Percentiles rank a stretch among this genome's conserved stretches.
Evolutionary conservation across 805 yeast species (phyloP).

Genomic region (Peterozyma toletana): DNA sequence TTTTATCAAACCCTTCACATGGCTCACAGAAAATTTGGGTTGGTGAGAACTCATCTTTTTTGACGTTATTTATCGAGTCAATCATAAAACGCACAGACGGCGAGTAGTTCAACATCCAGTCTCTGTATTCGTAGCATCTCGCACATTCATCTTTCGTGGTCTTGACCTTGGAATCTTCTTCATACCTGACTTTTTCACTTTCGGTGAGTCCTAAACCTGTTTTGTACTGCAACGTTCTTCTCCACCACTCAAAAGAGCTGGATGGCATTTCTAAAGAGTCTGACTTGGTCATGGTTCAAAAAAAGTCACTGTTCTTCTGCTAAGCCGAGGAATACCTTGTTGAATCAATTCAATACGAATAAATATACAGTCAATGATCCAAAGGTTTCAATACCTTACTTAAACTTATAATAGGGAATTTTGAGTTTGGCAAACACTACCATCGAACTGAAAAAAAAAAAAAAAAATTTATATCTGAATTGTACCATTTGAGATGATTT

Average conservation of each 20-base stretch:
- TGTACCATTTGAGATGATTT: neutral
- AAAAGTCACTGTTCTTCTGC: too few species aligned
- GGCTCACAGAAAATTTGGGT: slow-evolving; percentile 66
- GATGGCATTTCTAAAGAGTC: neutral
- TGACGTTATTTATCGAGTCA: slow-evolving; percentile 68
- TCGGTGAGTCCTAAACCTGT: slow-evolving; percentile 61
- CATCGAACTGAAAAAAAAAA: neutral
- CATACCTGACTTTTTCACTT: slow-evolving; percentile 48
- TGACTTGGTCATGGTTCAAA: too few species aligned
- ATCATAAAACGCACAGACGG: slow-evolving; percentile 86
- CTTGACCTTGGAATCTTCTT: slow-evolving; percentile 40
- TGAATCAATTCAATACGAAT: too few species aligned
- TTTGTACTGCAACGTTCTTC: slow-evolving; percentile 60
- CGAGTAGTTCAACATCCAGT: slow-evolving; percentile 73
- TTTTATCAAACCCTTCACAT: slow-evolving; percentile 70
- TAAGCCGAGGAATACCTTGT: too few species aligned
- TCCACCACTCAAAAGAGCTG: slow-evolving; percentile 65
- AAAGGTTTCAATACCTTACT: too few species aligned
- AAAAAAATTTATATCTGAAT: neutral
- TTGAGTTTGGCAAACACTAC: neutral
- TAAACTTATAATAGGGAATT: too few species aligned
- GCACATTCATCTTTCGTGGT: slow-evolving; percentile 49
- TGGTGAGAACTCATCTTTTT: slow-evolving; percentile 37
- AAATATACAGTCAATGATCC: too few species aligned
- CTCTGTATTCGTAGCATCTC: slow-evolving; percentile 65